Base-by-base conservation (phyloP, 768 basidiomycete genomes). In the Fomitopsis pulvina region DNA sequence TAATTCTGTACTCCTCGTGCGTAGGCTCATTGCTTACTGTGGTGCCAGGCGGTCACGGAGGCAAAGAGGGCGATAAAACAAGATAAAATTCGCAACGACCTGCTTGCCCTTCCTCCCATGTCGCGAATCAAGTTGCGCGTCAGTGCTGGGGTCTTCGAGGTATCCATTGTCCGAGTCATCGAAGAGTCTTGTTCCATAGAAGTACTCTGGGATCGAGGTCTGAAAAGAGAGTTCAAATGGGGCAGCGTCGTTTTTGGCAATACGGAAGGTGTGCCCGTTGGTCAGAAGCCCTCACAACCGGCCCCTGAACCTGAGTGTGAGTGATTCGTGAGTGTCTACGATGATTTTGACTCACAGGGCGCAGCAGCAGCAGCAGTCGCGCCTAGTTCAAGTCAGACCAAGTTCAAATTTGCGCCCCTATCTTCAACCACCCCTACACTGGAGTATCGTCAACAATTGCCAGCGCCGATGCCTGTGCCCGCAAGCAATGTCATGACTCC, bases 121-220 rank as follows among this genome's bases (percentile, higher is more conserved):
- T 71, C 83, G 16, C 79, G 83, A 11, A 84, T 97, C 71, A 88
- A 91, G 68, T 80, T 97, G 54, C 85, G 88, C 39, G 83, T 87
- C 41, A 85, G 79, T 57, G 77, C 86, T 9, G 92, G 92, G 4
- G 83, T 87, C 27, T 94, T 90, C 62, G 91, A 94, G 62, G 91
- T 93, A 4, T 84, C 82, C 4, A 72, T 95, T 29, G 61, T 88
- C 12, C 76, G 80, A 51, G 83, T 90, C 16, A 68, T 85, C 29
- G 81, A 85, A 54, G 85, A 83, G 55, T 76, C 73, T 1, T 73
- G 77, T 45, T 81, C 81, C 8, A 83, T 94, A 0, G 83, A 86
- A 61, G 90, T 94, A 3, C 63, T 87, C 6, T 93, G 91, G 86
- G 87, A 89, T 60, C 71, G 77, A 24, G 83, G 82, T 7, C 56